Base-by-base conservation (phyloP, 257 asterid genomes). In the Lycium ferocissimum region DNA sequence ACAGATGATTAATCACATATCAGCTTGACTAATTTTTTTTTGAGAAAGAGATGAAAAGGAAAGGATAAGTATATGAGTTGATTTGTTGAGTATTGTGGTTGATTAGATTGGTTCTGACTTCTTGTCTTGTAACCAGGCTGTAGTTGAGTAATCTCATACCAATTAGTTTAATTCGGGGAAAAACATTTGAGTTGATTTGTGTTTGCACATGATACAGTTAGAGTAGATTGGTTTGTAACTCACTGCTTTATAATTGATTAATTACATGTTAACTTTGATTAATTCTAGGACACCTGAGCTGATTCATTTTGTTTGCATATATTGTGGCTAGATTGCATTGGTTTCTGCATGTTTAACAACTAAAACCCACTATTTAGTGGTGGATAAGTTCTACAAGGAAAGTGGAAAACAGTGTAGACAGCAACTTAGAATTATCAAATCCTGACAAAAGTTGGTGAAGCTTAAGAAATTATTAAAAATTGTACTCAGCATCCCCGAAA, bases 351-450 rank as follows among this genome's bases (percentile, higher is more conserved):
- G 15, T 6, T 73, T 20, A 47, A 73, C 58, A 45, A 22, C 81
- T 22, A 5, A 49, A 73, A 15, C n/a, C 13, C 81, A 49, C 4
- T 14, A 15, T 40, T 11, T 38, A 70, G 54, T 70, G 53, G 53
- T 38, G 78, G 53, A 37, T 38, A 70, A 70, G 78, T 17, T 70
- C 12, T 38, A 38, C 33, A 37, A 40, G 10, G 4, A 0, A 66
- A 35, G 22, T 15, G 53, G 78, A 70, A 70, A 70, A 37, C 78
- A 70, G 78, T 18, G 78, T 70, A 70, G 78, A 15, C 13, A 35
- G 22, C 49, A 38, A 38, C 54, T 38, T 38, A 17, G 54, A 70
- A 70, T 26, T 70, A 15, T 70, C 78, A 70, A 15, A 38, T 7
- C 6, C 53, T 7, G 53, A 38, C 53, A 70, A 70, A 69, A 70